phyloP scores from a whole-genome alignment of 352 stramenopile genomes.

The Pythium apleroticum region DNA sequence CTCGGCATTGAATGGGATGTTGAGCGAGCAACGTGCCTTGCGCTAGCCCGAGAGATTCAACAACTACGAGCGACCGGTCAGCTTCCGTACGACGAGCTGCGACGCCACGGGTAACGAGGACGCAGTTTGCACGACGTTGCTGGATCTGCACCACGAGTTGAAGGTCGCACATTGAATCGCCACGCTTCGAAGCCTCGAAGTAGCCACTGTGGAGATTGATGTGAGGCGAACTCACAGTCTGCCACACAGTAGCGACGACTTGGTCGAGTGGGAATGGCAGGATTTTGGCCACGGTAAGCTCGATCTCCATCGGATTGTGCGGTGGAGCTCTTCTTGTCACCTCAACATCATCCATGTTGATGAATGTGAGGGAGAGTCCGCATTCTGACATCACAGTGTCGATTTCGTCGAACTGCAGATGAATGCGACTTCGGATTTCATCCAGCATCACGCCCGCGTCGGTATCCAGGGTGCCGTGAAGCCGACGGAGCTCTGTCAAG shows the following conservation, averaged over 20 bases:
- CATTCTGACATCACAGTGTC: neutral
- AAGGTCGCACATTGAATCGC: no score
- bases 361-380: neutral
- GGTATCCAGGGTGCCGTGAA: no score
- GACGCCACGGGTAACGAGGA: conserved; percentile 5
- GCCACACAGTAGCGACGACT: conserved; percentile 10
- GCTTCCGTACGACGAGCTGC: neutral
- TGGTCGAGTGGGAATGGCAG: conserved; percentile 3
- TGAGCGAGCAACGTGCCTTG: neutral
- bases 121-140: neutral
- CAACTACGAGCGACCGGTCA: neutral
- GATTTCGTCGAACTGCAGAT: neutral
- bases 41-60: neutral
- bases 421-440: conserved; percentile 2
- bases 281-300: neutral
- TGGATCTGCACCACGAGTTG: neutral
- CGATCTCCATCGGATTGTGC: conserved; percentile 7
- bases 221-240: neutral
- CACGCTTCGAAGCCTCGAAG: neutral
- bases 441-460: neutral
- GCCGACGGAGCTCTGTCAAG: no score
- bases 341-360: neutral
- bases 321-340: neutral
- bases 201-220: conserved; percentile 3
- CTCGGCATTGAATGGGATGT: neutral